Evolutionary conservation across 2,329 filamentous ascomycete species (phyloP), one percentile per base, ranked within the genome.

Genomic region (Bretziella fagacearum): DNA sequence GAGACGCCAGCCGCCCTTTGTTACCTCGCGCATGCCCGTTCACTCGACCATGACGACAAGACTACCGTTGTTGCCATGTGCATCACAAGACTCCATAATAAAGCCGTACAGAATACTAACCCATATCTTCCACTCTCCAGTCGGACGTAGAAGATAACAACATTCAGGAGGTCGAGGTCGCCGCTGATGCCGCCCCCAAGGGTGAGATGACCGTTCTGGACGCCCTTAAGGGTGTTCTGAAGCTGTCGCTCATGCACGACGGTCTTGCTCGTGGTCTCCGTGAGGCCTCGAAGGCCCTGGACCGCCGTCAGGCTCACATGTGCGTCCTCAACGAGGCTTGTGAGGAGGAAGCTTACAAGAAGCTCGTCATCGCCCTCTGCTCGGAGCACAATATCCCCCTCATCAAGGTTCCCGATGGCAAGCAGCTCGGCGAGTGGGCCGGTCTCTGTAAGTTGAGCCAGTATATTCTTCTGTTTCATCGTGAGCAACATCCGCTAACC

Each of bases 261-360:
- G 91, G 91, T 67, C 87, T 98, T 60, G 91, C 91, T 65, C 87
- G 91, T 61, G 91, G 91, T 71, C 85, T 98, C 62, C 87, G 91
- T 60, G 91, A 98, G 74, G 91, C 91, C 56, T 86, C 82, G 74
- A 98, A 98, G 79, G 89, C 91, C 55, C 85, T 98, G 63, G 91
- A 98, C 72, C 81, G 91, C 64, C 86, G 91, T 64, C 84, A 98
- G 74, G 91, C 91, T 52, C 91, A 98, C 76, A 96, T 98, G 87
- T 98, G 91, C 69, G 91, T 98, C 59, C 81, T 98, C 62, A 98
- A 98, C 80, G 91, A 98, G 80, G 81, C 83, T 58, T 98, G 91
- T 77, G 91, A 98, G 76, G 91, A 98, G 79, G 91, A 98, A 72
- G 89, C 91, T 58, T 98, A 98, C 79, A 98, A 98, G 86, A 98